phyloP scores from a whole-genome alignment of 768 basidiomycete species.

The Lentinula aciculospora region DNA sequence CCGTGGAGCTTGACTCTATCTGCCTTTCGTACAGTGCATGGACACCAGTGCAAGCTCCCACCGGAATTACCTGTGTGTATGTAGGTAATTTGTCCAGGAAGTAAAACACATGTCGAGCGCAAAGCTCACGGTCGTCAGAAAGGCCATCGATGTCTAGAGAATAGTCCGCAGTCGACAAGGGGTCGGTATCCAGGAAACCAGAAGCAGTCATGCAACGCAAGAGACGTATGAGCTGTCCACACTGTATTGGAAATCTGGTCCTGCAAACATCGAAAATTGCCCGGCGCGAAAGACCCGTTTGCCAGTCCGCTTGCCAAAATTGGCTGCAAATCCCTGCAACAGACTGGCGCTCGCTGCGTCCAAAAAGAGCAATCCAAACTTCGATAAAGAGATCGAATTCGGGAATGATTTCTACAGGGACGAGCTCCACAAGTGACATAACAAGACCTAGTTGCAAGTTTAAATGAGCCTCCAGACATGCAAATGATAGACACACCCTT shows the following conservation, averaged over 20 bases:
- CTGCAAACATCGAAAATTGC: constrained; percentile 81
- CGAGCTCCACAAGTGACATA: constrained; percentile 66
- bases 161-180: constrained; percentile 49
- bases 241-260: constrained; percentile 78
- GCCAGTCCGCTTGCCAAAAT: constrained; percentile 80
- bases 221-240: constrained; percentile 62
- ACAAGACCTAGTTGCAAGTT: constrained; percentile 54
- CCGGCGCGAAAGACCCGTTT: constrained; percentile 58
- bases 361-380: constrained; percentile 77
- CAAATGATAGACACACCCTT: constrained; percentile 53
- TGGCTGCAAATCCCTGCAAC: constrained; percentile 69
- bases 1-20: constrained; percentile 42
- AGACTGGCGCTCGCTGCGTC: constrained; percentile 63
- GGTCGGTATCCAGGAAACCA: constrained; percentile 73
- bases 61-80: constrained; percentile 69
- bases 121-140: constrained; percentile 47
- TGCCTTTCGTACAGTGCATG: constrained; percentile 70
- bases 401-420: constrained; percentile 72
- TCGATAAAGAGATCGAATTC: constrained; percentile 68
- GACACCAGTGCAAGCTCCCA: constrained; percentile 54
- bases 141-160: constrained; percentile 31
- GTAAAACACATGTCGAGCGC: constrained; percentile 66
- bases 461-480: background rate
- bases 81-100: constrained; percentile 70
- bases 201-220: constrained; percentile 73